Evolutionary conservation across 768 basidiomycete genomes (phyloP).

Genomic region (Pleurotus cornucopiae): DNA sequence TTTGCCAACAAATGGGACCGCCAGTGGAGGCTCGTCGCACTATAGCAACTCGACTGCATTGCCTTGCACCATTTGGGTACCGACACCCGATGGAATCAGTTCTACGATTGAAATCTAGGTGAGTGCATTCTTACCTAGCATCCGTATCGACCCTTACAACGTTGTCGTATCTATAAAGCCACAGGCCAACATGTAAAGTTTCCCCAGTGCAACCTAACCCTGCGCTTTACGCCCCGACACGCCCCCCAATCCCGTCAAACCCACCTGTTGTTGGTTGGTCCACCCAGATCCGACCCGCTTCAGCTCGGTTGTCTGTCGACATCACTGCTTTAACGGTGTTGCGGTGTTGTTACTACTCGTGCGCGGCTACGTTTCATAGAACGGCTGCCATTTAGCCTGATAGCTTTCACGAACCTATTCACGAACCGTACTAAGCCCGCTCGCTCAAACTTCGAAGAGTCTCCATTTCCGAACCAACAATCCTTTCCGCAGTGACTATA

Average conservation of each 20-base stretch:
- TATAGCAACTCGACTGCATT: background rate
- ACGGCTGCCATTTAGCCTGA: conserved; percentile 6
- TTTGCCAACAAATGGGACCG: conserved; percentile 1
- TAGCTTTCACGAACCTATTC: conserved; percentile 2
- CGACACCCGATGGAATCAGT: no score
- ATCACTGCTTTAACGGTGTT: conserved; percentile 2
- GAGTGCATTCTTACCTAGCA: background rate
- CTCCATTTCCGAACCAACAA: no score
- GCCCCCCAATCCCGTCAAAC: background rate
- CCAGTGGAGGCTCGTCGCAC: no score
- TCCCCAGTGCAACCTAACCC: background rate
- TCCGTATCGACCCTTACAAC: conserved; percentile 4
- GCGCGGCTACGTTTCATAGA: conserved; percentile 4
- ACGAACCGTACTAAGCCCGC: conserved; percentile 8
- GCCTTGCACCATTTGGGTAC: no score
- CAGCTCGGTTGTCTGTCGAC: conserved; percentile 1
- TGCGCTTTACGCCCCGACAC: conserved; percentile 4
- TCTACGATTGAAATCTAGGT: background rate
- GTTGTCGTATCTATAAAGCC: conserved; percentile 5
- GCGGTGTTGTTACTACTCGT: background rate
- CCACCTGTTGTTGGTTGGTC: conserved; percentile 2
- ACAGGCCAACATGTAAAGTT: background rate
- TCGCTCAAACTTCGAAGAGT: background rate
- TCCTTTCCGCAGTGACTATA: no score
- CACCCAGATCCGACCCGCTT: conserved; percentile 2